A percentile compares a stretch with the other conserved stretches of the same genome.
phyloP scores from a whole-genome alignment of 148 eudicot genomes.

The Rhododendron mucronatum region DNA sequence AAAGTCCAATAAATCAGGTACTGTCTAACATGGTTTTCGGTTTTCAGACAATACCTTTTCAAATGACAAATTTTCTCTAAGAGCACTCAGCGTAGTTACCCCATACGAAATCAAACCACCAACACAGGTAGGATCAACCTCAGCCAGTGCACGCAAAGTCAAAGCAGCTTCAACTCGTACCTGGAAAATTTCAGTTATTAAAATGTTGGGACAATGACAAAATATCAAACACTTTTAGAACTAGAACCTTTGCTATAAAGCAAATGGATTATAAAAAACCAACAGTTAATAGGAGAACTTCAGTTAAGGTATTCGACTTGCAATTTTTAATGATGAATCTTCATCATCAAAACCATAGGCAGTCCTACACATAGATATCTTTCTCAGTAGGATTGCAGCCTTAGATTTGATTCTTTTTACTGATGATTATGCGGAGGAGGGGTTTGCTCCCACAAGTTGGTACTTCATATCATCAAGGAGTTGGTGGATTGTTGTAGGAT shows the following conservation, averaged over 20 bases:
- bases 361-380: not conserved
- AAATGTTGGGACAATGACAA: constrained; percentile 2
- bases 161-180: constrained; percentile 96
- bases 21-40: not conserved
- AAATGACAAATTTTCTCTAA: constrained; percentile 81
- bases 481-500: not conserved
- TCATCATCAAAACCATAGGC: not conserved
- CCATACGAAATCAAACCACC: constrained; percentile 96
- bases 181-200: constrained; percentile 29
- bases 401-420: not conserved
- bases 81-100: constrained; percentile 68
- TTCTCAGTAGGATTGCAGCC: not conserved
- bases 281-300: not conserved
- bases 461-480: not conserved
- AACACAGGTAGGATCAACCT: constrained; percentile 98
- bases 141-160: constrained; percentile 79
- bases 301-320: not conserved
- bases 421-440: not conserved
- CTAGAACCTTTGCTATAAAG: not conserved
- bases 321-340: not conserved
- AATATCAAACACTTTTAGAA: not conserved
- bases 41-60: constrained; percentile 61
- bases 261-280: not conserved
- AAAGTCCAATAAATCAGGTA: not conserved
- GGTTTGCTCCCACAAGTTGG: not conserved